Base-by-base conservation (phyloP, 2,329 filamentous ascomycete genomes). In the Botrytis pseudocinerea region DNA sequence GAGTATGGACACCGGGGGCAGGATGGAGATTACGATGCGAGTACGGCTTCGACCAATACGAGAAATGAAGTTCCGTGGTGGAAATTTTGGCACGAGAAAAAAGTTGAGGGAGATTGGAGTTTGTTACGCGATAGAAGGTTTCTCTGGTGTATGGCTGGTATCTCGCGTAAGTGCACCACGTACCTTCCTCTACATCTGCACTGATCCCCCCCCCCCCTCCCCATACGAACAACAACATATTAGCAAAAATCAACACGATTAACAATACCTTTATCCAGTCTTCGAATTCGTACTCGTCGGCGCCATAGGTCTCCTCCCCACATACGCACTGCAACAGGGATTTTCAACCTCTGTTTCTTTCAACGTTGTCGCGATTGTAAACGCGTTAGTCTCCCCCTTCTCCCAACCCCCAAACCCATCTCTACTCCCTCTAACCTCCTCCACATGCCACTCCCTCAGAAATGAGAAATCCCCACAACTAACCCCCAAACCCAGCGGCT, bases 281-380 rank as follows among this genome's bases (percentile, higher is more conserved):
- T 80, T 93, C 74, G 92, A 94, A 82, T 92, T 92, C 82, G 91
- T 90, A 0, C 86, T 94, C n/a, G 94, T 94, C 80, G 88, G 97
- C 38, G 94, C 94, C 0, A 86, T 97, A 73, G 91, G 91, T 6
- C 97, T 95, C 80, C 89, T 97, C 62, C 92, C 92, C 10, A 92
- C 90, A 1, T 98, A 94, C 80, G 90, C 92, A 2, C 83, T 94
- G 12, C 82, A 83, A 63, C 86, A 90, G 74, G 92, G 92, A 28
- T 90, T 97, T 79, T 85, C 84, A 64, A 81, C 85, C 5, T 82
- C 85, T 1, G 92, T 97, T 77, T 89, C 92, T 10, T 97, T 93
- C 81, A 90, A 95, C 80, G 86, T 96, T 73, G 84, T 97, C 62
- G 92, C 94, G 22, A 91, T 97, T 76, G 87, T 98, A 80, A 98